A percentile compares a stretch with the other conserved stretches of the same genome.
Evolutionary conservation across 1,139 yeast genomes (phyloP).

Genomic region (Pichia sp.): DNA sequence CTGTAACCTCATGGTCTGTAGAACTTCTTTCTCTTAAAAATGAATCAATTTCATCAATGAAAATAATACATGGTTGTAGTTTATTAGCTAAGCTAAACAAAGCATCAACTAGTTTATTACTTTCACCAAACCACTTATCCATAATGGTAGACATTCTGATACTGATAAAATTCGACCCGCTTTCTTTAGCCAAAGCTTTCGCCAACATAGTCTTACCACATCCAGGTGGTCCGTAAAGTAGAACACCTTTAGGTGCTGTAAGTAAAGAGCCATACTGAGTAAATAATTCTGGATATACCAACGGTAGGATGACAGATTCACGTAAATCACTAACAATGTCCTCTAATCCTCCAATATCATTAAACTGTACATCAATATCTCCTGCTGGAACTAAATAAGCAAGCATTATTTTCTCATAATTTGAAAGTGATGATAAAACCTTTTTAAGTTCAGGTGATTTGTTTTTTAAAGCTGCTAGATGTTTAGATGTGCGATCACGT

Average conservation of each 20-base stretch:
- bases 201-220: constrained; percentile 98
- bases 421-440: constrained; percentile 12
- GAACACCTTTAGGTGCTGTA: constrained; percentile 91
- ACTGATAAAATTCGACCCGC: constrained; percentile 87
- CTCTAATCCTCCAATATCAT: constrained; percentile 85
- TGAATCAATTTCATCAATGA: constrained; percentile 94
- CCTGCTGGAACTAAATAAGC: constrained; percentile 78
- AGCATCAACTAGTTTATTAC: constrained; percentile 90
- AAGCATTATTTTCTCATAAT: constrained; percentile 71
- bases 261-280: constrained; percentile 55
- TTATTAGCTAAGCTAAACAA: constrained; percentile 85
- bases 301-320: constrained; percentile 83
- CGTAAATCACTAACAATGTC: constrained; percentile 72
- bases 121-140: constrained; percentile 99
- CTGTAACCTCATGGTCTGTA: constrained; percentile 91
- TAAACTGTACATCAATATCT: constrained; percentile 68
- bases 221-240: constrained; percentile 94
- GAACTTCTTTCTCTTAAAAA: constrained; percentile 81
- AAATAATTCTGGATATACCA: constrained; percentile 66
- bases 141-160: constrained; percentile 89
- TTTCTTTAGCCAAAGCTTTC: constrained; percentile 86
- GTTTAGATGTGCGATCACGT: constrained; percentile 14
- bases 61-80: constrained; percentile 88
- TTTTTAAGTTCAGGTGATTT: constrained; percentile 13
- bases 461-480: constrained; percentile 9